Base-by-base conservation (phyloP, 768 basidiomycete genomes). In the Russula virescens region DNA sequence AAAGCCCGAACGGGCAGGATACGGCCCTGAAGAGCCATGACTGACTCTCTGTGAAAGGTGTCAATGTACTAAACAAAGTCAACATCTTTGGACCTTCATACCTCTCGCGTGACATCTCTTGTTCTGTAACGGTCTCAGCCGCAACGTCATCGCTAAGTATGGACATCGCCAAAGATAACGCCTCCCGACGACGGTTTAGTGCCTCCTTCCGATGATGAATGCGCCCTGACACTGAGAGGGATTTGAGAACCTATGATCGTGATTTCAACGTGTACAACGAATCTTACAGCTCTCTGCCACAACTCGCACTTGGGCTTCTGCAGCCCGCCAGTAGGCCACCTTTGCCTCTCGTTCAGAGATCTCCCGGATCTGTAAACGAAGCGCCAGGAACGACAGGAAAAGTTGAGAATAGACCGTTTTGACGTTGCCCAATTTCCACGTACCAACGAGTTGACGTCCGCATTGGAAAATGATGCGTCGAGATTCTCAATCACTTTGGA, bases 311-410 rank as follows among this genome's bases (percentile, higher is more conserved):
- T 48, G 58, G 25, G 51, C 42, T 54, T 59, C 47, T 16, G 48
- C 40, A 8, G 40, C 13, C 34, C 53, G 58, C 56, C 65, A 75
- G 63, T 75, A 73, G n/a, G 86, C 75, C 28, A 90, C 73, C 65
- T 77, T 79, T 62, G 79, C 78, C 68, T 86, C 77, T 42, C 85
- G 81, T 72, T 91, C 84, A 47, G 83, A 84, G 53, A 84, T 75
- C 72, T 91, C 85, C 46, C 88, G 85, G 66, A 77, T 80, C 90
- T 91, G 73, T 69, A 62, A 67, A 71, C 66, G 51, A 69, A 61
- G 74, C 70, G 67, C 69, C 64, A 31, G 60, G 62, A 34, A 49
- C 38, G 0, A 13, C 28, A 21, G 21, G 48, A 19, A 26, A 48
- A 48, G 14, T n/a, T 58, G 6, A 57, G 58, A 23, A 43, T n/a